Conservation (phyloP, 768 basidiomycete species). For the Tulasnella sp. region DNA sequence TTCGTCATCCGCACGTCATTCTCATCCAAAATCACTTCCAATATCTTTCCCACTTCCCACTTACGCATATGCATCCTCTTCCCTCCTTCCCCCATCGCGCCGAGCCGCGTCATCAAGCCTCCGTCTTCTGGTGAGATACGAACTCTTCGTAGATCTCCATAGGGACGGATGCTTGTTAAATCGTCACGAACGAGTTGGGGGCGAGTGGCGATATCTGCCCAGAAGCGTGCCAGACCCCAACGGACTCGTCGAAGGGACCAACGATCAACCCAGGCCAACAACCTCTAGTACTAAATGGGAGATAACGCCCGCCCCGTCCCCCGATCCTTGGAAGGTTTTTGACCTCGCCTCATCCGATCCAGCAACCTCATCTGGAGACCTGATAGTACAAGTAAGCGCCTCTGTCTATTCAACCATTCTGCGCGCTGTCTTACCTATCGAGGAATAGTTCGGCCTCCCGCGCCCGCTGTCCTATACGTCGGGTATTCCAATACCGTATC, state of each 20-base stretch:
- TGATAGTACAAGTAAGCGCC: not conserved
- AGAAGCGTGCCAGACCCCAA: not conserved
- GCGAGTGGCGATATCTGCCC: not conserved
- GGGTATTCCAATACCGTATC: not conserved
- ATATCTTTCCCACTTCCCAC: conserved; percentile 5
- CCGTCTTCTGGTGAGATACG: not conserved
- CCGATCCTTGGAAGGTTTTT: not conserved
- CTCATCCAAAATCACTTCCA: not conserved
- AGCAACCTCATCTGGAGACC: not conserved
- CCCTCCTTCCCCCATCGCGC: not conserved
- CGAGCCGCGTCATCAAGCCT: not conserved
- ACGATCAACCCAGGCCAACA: not conserved
- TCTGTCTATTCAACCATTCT: not conserved
- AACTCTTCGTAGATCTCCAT: not conserved
- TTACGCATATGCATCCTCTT: not conserved
- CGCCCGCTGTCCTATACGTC: not conserved
- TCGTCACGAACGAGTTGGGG: not conserved
- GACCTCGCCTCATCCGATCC: not conserved
- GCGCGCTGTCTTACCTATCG: not conserved
- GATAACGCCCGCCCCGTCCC: not conserved
- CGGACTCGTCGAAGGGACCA: not conserved
- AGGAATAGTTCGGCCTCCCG: not conserved
- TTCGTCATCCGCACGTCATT: not conserved
- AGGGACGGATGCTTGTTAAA: not conserved
- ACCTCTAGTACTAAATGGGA: not conserved